Conservation (phyloP, 441 rosid genomes). For the Pelargonium myrrhifolium region DNA sequence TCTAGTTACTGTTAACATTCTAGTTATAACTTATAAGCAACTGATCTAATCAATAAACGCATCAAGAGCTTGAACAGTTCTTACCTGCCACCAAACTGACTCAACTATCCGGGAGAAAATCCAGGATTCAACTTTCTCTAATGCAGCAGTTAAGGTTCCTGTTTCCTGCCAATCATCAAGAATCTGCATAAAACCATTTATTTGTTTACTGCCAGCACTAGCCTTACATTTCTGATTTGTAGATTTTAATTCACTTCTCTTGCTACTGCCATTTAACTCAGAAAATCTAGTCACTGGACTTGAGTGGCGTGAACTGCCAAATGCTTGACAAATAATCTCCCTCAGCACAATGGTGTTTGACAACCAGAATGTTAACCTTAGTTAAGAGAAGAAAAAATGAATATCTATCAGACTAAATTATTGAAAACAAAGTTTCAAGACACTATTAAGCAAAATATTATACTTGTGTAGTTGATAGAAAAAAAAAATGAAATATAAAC, state of each 20-base stretch:
- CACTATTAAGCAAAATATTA: constrained; percentile 5
- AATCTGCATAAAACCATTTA: constrained; percentile 18
- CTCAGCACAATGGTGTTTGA: constrained; percentile 76
- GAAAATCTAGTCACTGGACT: constrained; percentile 35
- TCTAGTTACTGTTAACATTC: not conserved
- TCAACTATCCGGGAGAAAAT: constrained; percentile 82
- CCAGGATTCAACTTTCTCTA: constrained; percentile 90
- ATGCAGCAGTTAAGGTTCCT: constrained; percentile 42
- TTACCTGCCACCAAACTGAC: constrained; percentile 99
- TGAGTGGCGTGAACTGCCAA: constrained; percentile 30
- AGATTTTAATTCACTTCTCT: constrained; percentile 26
- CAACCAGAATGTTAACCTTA: constrained; percentile 93
- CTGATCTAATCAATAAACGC: not conserved
- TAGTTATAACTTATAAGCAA: not conserved
- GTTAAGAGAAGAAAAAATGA: constrained; percentile 13
- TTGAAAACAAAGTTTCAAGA: constrained; percentile 14
- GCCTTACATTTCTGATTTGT: constrained; percentile 26
- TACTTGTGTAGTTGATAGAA: constrained; percentile 16
- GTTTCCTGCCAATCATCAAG: constrained; percentile 58
- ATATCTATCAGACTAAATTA: constrained; percentile 5
- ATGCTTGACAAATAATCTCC: constrained; percentile 44
- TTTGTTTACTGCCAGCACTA: constrained; percentile 31
- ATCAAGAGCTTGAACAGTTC: not conserved
- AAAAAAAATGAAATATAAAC: not conserved
- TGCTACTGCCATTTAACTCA: constrained; percentile 36